A percentile compares a stretch with the other conserved stretches of the same genome.
phyloP scores from a whole-genome alignment of 345 rosid species.

The Durio zibethinus region DNA sequence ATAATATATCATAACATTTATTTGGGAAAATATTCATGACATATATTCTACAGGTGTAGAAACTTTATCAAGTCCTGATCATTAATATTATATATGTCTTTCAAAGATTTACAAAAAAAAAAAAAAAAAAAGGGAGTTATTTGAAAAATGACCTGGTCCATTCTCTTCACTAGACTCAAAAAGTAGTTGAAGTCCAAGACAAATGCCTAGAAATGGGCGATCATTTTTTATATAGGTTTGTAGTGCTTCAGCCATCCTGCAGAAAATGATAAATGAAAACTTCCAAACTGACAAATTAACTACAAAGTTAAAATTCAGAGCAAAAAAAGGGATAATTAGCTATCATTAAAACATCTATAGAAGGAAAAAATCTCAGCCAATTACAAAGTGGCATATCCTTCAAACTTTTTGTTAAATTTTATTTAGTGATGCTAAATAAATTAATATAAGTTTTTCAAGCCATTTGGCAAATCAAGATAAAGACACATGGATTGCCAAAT shows the following conservation, averaged over 20 bases:
- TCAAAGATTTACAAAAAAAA: neutral
- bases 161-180: slow-evolving; percentile 90
- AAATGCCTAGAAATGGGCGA: slow-evolving; percentile 94
- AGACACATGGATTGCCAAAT: neutral
- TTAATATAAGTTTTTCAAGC: neutral
- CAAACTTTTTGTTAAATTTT: neutral
- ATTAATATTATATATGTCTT: neutral
- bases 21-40: neutral
- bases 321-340: neutral
- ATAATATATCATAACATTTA: neutral
- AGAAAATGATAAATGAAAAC: slow-evolving; percentile 14
- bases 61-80: neutral
- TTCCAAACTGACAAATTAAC: neutral
- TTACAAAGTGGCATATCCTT: neutral
- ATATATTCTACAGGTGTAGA: neutral
- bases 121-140: neutral
- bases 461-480: neutral
- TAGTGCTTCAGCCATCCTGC: slow-evolving; percentile 90
- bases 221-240: slow-evolving; percentile 69
- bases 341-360: neutral
- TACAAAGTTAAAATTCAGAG: neutral
- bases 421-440: neutral
- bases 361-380: neutral
- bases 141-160: slow-evolving; percentile 59
- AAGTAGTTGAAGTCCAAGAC: slow-evolving; percentile 92